A percentile compares a stretch with the other conserved stretches of the same genome.
phyloP scores from a whole-genome alignment of 495 filamentous ascomycete genomes.

The Daldinia decipiens region DNA sequence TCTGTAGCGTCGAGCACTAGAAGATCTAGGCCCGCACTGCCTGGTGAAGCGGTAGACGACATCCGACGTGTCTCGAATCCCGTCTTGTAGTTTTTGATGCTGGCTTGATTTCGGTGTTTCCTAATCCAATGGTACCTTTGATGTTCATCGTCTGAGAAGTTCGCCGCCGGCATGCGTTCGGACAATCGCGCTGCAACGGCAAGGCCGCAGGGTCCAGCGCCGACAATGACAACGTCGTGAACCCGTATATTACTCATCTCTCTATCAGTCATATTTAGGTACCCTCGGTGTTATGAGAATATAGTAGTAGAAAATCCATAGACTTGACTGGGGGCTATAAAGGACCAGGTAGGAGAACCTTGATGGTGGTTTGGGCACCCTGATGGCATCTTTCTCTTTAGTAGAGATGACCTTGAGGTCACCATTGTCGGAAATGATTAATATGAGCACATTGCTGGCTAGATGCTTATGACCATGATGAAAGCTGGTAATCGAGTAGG shows the following conservation, averaged over 20 bases:
- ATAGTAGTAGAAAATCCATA: background rate
- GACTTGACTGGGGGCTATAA: constrained; percentile 13
- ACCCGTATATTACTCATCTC: constrained; percentile 46
- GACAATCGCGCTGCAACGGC: constrained; percentile 67
- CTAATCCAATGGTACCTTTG: constrained; percentile 72
- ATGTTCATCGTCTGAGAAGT: constrained; percentile 75
- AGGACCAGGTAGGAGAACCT: constrained; percentile 26
- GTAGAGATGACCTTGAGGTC: constrained; percentile 20
- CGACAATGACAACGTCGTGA: constrained; percentile 69
- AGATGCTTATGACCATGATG: background rate
- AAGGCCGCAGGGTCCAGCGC: constrained; percentile 71
- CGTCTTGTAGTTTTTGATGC: constrained; percentile 43
- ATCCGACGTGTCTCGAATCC: constrained; percentile 38
- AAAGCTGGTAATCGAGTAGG: background rate
- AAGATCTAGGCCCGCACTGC: constrained; percentile 49
- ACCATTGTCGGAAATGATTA: constrained; percentile 11
- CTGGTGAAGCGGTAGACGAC: constrained; percentile 38
- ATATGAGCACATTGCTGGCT: constrained; percentile 9
- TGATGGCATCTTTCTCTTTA: constrained; percentile 36
- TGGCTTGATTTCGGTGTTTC: constrained; percentile 55
- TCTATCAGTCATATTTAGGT: constrained; percentile 10
- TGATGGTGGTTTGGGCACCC: constrained; percentile 40
- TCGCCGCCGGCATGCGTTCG: constrained; percentile 69
- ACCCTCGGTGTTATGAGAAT: background rate
- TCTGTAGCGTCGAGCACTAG: constrained; percentile 65